Percentiles rank a stretch among this genome's conserved stretches.
phyloP scores from a whole-genome alignment of 345 rosid genomes.

The Eucalyptus cloeziana region DNA sequence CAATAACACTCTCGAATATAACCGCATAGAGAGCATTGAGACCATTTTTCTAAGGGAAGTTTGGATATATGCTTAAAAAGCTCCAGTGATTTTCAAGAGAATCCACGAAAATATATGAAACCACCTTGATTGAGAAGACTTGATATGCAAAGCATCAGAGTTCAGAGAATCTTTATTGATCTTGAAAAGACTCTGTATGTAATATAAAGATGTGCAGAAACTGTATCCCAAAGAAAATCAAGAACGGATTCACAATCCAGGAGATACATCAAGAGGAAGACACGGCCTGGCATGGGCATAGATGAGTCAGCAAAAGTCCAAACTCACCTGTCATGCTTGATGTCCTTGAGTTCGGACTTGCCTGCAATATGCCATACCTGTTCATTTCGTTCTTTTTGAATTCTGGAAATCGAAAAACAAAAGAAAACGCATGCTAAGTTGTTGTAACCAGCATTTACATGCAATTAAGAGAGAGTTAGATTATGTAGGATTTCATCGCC shows the following conservation, averaged over 20 bases:
- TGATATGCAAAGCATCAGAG: not conserved
- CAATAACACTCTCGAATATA: not conserved
- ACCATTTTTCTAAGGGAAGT: not conserved
- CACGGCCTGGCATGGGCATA: not conserved
- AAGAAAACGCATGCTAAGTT: not conserved
- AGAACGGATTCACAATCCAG: not conserved
- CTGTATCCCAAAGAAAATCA: not conserved
- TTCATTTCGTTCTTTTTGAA: slow-evolving; percentile 58
- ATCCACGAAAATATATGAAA: not conserved
- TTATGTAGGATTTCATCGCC: not conserved
- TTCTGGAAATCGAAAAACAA: slow-evolving; percentile 15
- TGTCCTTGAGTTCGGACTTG: slow-evolving; percentile 14
- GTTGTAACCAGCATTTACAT: not conserved
- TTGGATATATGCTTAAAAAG: not conserved
- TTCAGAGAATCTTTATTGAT: not conserved
- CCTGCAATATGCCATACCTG: slow-evolving; percentile 24
- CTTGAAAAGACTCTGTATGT: not conserved
- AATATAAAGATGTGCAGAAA: not conserved
- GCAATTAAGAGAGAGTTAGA: not conserved
- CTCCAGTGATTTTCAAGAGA: not conserved
- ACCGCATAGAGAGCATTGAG: not conserved
- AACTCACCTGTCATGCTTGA: slow-evolving; percentile 32
- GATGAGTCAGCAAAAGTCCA: not conserved
- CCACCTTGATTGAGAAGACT: not conserved
- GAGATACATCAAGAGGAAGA: not conserved